phyloP scores from a whole-genome alignment of 352 stramenopile genomes.

The Pythium sukuiense region DNA sequence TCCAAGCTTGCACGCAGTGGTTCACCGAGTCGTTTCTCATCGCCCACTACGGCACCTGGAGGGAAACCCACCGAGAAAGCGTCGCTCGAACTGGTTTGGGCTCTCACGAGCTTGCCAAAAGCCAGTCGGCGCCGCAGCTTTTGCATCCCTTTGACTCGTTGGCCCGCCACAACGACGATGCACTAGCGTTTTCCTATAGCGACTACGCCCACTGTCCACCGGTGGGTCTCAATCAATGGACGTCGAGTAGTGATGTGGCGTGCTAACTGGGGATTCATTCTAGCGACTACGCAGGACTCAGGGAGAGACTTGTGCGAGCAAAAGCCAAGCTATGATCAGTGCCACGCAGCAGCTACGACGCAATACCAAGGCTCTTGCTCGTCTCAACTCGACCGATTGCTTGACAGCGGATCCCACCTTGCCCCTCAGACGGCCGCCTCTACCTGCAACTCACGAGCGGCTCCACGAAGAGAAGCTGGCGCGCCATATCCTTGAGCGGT shows the following conservation, averaged over 20 bases:
- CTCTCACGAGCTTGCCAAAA: constrained; percentile 25
- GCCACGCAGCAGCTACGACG: constrained; percentile 36
- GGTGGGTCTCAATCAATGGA: constrained; percentile 7
- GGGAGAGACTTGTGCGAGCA: constrained; percentile 27
- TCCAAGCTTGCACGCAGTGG: constrained; percentile 52
- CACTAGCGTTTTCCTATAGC: constrained; percentile 50
- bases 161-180: constrained; percentile 37
- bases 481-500: constrained; percentile 33
- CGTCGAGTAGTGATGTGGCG: too few species aligned
- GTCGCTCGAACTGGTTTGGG: constrained; percentile 17
- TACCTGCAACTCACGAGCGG: constrained; percentile 23
- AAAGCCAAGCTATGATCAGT: constrained; percentile 35
- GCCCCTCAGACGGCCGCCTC: background rate
- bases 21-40: constrained; percentile 51
- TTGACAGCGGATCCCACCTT: constrained; percentile 2
- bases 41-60: constrained; percentile 24
- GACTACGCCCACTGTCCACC: constrained; percentile 34
- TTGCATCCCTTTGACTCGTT: constrained; percentile 54
- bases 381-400: background rate
- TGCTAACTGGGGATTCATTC: background rate
- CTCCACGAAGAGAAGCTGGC: constrained; percentile 41
- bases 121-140: constrained; percentile 30
- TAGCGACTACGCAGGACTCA: constrained; percentile 21
- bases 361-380: constrained; percentile 35
- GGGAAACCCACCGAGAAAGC: background rate